A percentile compares a stretch with the other conserved stretches of the same genome.
phyloP scores from a whole-genome alignment of 164 flowering plant species.

The Piper longum region DNA sequence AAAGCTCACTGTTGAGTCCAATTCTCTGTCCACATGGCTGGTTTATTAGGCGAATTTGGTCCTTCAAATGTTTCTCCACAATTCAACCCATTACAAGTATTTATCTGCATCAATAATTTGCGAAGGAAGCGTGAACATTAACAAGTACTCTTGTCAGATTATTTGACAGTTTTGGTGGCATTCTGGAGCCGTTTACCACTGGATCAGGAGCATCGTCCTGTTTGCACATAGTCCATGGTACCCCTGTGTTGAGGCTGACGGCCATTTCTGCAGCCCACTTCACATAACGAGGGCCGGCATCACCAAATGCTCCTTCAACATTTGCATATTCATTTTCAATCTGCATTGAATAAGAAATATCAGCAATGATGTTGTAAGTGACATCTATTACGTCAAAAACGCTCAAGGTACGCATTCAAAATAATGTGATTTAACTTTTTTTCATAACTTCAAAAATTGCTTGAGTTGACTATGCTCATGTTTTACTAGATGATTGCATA shows the following conservation, averaged over 20 bases:
- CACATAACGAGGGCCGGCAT: slow-evolving; percentile 45
- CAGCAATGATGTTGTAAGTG: background rate
- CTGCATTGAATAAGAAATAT: slow-evolving; percentile 14
- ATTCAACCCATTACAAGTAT: slow-evolving; percentile 73
- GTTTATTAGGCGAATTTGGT: slow-evolving; percentile 81
- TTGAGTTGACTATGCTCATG: too few relatives aligned
- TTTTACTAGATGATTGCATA: too few relatives aligned
- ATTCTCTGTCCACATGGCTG: slow-evolving; percentile 89
- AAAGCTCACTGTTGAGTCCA: slow-evolving; percentile 70
- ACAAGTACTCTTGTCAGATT: background rate
- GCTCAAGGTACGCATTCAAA: background rate
- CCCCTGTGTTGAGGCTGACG: slow-evolving; percentile 58
- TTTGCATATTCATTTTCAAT: slow-evolving; percentile 73
- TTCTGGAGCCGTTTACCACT: slow-evolving; percentile 33
- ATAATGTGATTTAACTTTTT: too few relatives aligned
- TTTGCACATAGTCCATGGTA: slow-evolving; percentile 92
- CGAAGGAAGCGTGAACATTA: background rate
- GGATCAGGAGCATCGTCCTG: slow-evolving; percentile 90
- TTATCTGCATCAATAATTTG: slow-evolving; percentile 41
- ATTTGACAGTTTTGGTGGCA: background rate
- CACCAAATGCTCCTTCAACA: slow-evolving; percentile 36
- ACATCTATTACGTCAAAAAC: background rate
- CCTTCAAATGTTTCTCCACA: slow-evolving; percentile 83
- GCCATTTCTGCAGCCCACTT: slow-evolving; percentile 82
- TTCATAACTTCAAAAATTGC: too few relatives aligned